Evolutionary conservation across 352 stramenopile species (phyloP).

Genomic region (Phytophthora fragariaefolia): DNA sequence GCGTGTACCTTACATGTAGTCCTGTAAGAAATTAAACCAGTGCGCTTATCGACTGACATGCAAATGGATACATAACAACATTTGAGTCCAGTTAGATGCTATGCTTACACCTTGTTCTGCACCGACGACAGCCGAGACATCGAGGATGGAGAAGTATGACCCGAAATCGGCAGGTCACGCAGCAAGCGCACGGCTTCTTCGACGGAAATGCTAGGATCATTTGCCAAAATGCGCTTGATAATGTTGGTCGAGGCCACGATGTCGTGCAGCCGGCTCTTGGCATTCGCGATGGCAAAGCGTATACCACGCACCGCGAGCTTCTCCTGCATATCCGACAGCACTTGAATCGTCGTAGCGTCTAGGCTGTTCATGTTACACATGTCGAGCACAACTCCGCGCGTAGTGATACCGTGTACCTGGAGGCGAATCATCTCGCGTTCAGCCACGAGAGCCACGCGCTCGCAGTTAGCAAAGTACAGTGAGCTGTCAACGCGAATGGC

Average conservation of each 20-base stretch:
- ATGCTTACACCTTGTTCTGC: constrained; percentile 29
- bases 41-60: no score
- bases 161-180: constrained; percentile 17
- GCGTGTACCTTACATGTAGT: background rate
- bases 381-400: constrained; percentile 57
- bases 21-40: background rate
- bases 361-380: constrained; percentile 62
- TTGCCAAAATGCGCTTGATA: constrained; percentile 48
- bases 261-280: constrained; percentile 49
- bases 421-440: constrained; percentile 49
- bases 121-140: constrained; percentile 26
- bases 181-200: constrained; percentile 48
- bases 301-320: constrained; percentile 58
- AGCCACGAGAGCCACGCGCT: constrained; percentile 48
- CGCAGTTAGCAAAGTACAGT: constrained; percentile 71
- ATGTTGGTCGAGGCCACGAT: constrained; percentile 57
- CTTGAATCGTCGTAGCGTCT: constrained; percentile 71
- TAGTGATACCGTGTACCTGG: constrained; percentile 32
- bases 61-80: no score
- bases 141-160: constrained; percentile 31
- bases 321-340: constrained; percentile 65
- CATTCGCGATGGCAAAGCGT: constrained; percentile 52
- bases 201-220: constrained; percentile 36
- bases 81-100: no score
- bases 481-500: constrained; percentile 59